Percentiles rank a stretch among this genome's conserved stretches.
Evolutionary conservation across 352 stramenopile species (phyloP).

Genomic region (Globisporangium nunn): DNA sequence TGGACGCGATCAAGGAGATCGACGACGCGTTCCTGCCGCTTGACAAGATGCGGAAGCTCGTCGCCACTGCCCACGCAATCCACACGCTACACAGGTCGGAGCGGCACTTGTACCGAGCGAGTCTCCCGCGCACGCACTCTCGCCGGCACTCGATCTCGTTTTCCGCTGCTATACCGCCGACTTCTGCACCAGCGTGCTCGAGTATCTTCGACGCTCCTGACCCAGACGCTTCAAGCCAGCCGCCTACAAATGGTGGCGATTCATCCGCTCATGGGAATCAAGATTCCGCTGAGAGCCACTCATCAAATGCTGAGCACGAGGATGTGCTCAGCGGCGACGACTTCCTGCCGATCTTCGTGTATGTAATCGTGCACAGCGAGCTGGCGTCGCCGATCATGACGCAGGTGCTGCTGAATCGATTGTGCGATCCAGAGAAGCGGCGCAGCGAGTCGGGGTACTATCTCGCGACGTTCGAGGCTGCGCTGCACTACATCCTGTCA

Average conservation of each 20-base stretch:
- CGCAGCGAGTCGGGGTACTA: conserved; percentile 86
- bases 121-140: conserved; percentile 19
- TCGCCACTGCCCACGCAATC: conserved; percentile 62
- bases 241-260: not conserved
- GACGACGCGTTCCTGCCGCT: conserved; percentile 71
- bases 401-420: conserved; percentile 73
- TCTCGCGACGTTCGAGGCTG: conserved; percentile 76
- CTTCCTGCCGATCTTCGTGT: conserved; percentile 87
- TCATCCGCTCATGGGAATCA: conserved; percentile 3
- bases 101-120: conserved; percentile 33
- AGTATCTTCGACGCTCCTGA: not conserved
- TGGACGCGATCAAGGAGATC: conserved; percentile 75
- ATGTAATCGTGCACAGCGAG: conserved; percentile 82
- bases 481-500: conserved; percentile 75
- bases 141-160: conserved; percentile 33
- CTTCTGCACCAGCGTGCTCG: conserved; percentile 4
- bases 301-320: conserved; percentile 24
- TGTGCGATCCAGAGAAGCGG: conserved; percentile 81
- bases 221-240: not conserved
- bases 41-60: conserved; percentile 82
- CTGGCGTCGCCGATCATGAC: conserved; percentile 71
- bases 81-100: conserved; percentile 65
- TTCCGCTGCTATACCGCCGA: conserved; percentile 8
- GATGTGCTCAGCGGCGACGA: conserved; percentile 80
- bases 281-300: not conserved